Evolutionary conservation across 2,329 filamentous ascomycete species (phyloP).

Genomic region (Penicillium hesseltinei): DNA sequence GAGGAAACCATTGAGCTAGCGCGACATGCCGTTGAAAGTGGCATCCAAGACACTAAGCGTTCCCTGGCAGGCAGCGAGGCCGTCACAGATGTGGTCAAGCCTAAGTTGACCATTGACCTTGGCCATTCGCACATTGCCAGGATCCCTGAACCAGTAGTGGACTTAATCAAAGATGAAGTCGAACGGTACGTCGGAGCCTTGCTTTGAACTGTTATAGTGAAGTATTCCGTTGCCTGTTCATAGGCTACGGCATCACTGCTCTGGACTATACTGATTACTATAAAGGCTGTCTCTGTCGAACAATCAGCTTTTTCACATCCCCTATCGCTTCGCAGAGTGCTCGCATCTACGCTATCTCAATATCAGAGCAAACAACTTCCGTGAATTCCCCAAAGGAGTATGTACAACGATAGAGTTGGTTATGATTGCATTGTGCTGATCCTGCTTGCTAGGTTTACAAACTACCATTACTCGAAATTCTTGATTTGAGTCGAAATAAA

Average conservation of each 20-base stretch:
- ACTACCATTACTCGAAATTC: slow-evolving; percentile 81
- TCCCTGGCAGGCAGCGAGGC: slow-evolving; percentile 47
- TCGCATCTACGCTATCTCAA: slow-evolving; percentile 51
- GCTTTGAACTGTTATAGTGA: not conserved
- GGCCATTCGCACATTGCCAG: slow-evolving; percentile 50
- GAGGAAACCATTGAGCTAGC: slow-evolving; percentile 49
- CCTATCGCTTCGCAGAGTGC: slow-evolving; percentile 49
- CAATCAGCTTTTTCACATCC: slow-evolving; percentile 51
- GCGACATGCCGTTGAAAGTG: slow-evolving; percentile 47
- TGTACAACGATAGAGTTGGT: slow-evolving; percentile 28
- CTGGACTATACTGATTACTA: slow-evolving; percentile 14
- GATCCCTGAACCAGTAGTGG: slow-evolving; percentile 51
- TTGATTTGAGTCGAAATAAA: slow-evolving; percentile 88
- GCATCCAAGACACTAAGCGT: slow-evolving; percentile 48
- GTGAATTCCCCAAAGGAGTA: slow-evolving; percentile 65
- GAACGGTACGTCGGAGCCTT: slow-evolving; percentile 42
- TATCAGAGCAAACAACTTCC: slow-evolving; percentile 50
- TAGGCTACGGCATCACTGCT: not conserved
- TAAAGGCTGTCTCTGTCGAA: slow-evolving; percentile 51
- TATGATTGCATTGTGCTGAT: slow-evolving; percentile 13
- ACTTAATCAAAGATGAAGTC: slow-evolving; percentile 54
- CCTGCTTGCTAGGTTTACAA: slow-evolving; percentile 68
- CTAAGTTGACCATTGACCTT: slow-evolving; percentile 52
- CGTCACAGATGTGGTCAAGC: slow-evolving; percentile 47
- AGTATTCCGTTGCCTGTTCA: not conserved